Percentiles rank a stretch among this genome's conserved stretches.
These are phyloP conservation scores for Scedosporium minutisporum DNA, from an alignment of 2,329 filamentous ascomycete genomes.

Conservation along the genomic window DNA sequence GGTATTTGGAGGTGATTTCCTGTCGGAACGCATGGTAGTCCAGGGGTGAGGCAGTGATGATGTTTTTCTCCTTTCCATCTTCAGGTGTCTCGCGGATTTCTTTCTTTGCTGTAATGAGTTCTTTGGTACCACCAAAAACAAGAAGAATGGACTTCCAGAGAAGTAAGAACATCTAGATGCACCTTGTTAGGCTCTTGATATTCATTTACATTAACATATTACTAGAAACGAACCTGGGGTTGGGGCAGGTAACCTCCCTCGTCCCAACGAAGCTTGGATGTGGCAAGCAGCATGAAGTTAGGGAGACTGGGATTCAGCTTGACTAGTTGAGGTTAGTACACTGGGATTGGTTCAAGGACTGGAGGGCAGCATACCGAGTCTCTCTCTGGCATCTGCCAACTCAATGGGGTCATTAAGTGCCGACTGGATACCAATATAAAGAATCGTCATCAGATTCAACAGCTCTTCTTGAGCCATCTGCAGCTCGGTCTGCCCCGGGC, in stretches of 20 bases:
- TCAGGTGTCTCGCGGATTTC: slow-evolving; percentile 53
- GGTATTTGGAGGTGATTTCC: slow-evolving; percentile 96
- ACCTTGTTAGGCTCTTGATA: slow-evolving; percentile 13
- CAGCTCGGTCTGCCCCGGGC: slow-evolving; percentile 6
- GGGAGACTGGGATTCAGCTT: slow-evolving; percentile 56
- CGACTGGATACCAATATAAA: slow-evolving; percentile 51
- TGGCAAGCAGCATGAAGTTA: slow-evolving; percentile 60
- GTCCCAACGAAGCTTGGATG: slow-evolving; percentile 64
- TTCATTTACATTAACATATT: slow-evolving; percentile 12
- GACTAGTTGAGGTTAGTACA: slow-evolving; percentile 30
- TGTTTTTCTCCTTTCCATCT: slow-evolving; percentile 57
- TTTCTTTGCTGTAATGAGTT: slow-evolving; percentile 65
- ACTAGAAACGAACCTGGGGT: slow-evolving; percentile 41
- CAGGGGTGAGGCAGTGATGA: slow-evolving; percentile 84
- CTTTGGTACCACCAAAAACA: slow-evolving; percentile 68
- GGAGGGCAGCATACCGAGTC: slow-evolving; percentile 37
- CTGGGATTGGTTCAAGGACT: not conserved
- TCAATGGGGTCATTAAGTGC: slow-evolving; percentile 41
- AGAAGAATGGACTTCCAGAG: slow-evolving; percentile 89
- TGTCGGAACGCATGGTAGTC: slow-evolving; percentile 96
- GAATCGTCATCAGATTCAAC: slow-evolving; percentile 53
- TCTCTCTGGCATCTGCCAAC: slow-evolving; percentile 34
- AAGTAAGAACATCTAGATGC: slow-evolving; percentile 58
- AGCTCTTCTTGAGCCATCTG: slow-evolving; percentile 50
- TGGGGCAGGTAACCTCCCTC: slow-evolving; percentile 52